Evolutionary conservation across 23 red algal species (phyloP).

Genomic region (Cyanidium caldarium): DNA sequence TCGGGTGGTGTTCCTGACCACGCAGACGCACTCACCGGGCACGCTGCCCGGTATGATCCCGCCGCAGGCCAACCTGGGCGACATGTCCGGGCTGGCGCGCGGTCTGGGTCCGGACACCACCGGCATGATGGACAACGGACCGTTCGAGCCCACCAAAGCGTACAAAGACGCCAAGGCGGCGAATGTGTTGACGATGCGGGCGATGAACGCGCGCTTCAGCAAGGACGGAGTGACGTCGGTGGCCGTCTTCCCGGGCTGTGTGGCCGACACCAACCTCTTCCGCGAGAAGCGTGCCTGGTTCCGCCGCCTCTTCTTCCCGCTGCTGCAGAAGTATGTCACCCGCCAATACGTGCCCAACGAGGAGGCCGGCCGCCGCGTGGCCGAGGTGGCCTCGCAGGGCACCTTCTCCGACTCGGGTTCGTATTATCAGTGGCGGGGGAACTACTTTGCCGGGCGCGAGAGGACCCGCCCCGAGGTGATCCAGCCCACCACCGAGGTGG

Average conservation of each 20-base stretch:
- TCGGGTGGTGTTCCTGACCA: conserved; percentile 59
- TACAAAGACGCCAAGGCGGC: conserved; percentile 86
- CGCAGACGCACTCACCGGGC: conserved; percentile 70
- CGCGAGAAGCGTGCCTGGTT: conserved; percentile 90
- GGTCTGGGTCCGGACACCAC: conserved; percentile 21
- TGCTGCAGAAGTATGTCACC: conserved; percentile 78
- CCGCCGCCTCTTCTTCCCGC: conserved; percentile 52
- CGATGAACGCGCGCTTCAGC: conserved; percentile 31
- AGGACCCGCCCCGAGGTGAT: conserved; percentile 31
- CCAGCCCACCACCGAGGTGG: conserved; percentile 37
- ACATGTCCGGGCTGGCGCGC: conserved; percentile 31
- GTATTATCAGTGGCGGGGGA: conserved; percentile 77
- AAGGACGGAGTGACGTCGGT: conserved; percentile 33
- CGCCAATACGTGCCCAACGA: conserved; percentile 56
- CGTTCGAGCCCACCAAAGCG: conserved; percentile 84
- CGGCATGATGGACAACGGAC: conserved; percentile 42
- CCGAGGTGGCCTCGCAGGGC: conserved; percentile 34
- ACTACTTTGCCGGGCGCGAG: conserved; percentile 35
- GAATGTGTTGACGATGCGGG: conserved; percentile 63
- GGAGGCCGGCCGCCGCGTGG: conserved; percentile 53
- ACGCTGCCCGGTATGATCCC: conserved; percentile 75
- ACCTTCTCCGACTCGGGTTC: conserved; percentile 39
- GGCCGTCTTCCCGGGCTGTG: conserved; percentile 69
- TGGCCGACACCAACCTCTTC: conserved; percentile 57
- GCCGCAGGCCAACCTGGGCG: conserved; percentile 58